A percentile compares a stretch with the other conserved stretches of the same genome.
These are phyloP conservation scores for Ceratocystis destructans DNA, from an alignment of 2,329 filamentous ascomycete species.

Conservation along the genomic window DNA sequence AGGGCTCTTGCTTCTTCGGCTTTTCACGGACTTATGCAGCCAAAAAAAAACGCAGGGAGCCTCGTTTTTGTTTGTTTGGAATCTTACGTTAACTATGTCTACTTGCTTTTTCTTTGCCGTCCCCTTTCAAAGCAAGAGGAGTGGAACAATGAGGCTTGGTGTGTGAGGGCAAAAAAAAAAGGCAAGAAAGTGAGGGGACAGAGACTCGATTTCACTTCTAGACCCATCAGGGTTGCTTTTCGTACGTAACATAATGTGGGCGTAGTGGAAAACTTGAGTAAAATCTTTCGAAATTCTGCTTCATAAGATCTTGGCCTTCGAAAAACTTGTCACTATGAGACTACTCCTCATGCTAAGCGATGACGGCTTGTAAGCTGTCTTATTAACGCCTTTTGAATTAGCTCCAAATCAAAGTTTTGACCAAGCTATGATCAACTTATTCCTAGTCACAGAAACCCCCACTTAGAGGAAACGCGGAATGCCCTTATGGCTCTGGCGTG, in stretches of 20 bases:
- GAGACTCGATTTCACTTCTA: neutral
- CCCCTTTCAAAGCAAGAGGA: neutral
- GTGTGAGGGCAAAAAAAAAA: neutral
- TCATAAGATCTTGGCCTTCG: neutral
- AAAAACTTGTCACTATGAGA: neutral
- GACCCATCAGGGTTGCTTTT: neutral
- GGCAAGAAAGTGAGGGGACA: neutral
- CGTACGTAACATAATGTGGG: constrained; percentile 2
- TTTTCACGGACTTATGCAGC: neutral
- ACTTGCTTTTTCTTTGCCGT: neutral
- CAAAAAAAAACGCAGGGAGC: neutral
- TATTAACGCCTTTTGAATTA: neutral
- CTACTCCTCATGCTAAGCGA: neutral
- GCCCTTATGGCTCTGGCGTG: neutral
- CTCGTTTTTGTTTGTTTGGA: neutral
- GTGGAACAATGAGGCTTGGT: neutral
- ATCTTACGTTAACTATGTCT: neutral
- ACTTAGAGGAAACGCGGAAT: constrained; percentile 5
- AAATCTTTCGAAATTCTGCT: neutral
- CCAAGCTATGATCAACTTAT: neutral
- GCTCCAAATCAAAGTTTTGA: neutral
- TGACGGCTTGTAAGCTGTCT: neutral
- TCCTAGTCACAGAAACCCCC: constrained; percentile 6
- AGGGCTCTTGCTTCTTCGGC: neutral
- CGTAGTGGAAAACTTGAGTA: neutral